These are phyloP conservation scores for Penicillium verhagenii DNA, from an alignment of 495 filamentous ascomycete genomes.

Conservation along the genomic window DNA sequence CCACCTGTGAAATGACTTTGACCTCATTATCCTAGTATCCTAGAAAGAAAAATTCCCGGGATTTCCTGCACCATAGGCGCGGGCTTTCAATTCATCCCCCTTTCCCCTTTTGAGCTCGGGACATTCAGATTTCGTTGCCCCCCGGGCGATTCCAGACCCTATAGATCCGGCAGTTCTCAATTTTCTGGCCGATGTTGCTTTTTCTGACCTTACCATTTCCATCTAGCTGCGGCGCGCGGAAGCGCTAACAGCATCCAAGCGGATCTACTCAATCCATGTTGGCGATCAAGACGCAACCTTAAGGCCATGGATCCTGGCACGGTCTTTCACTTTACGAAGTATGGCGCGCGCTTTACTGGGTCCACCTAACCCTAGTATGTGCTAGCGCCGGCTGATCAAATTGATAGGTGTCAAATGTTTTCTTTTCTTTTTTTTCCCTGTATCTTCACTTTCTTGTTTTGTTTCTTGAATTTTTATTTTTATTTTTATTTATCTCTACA, in stretches of 20 bases:
- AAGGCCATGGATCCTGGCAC: slow-evolving; percentile 14
- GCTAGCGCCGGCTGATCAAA: slow-evolving; percentile 12
- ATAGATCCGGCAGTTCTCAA: not conserved
- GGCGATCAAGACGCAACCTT: slow-evolving; percentile 22
- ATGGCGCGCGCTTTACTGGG: slow-evolving; percentile 14
- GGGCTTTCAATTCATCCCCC: slow-evolving; percentile 1
- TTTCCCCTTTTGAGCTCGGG: slow-evolving; percentile 7
- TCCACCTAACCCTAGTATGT: not conserved
- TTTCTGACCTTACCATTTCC: slow-evolving; percentile 22
- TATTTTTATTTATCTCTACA: slow-evolving; percentile 3
- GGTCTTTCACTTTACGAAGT: slow-evolving; percentile 6
- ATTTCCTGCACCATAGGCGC: slow-evolving; percentile 17
- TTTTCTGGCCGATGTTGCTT: slow-evolving; percentile 10
- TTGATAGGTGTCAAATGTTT: slow-evolving; percentile 29
- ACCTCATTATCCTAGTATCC: not conserved
- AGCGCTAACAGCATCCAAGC: slow-evolving; percentile 17
- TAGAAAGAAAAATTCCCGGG: slow-evolving; percentile 17
- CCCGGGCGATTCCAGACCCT: slow-evolving; percentile 4
- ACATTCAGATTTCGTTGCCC: slow-evolving; percentile 3
- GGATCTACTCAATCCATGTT: slow-evolving; percentile 19
- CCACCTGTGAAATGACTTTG: not conserved
- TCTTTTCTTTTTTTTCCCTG: slow-evolving; percentile 6
- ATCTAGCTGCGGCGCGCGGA: slow-evolving; percentile 24
- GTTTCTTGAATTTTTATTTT: not conserved
- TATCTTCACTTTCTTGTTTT: not conserved